Evolutionary conservation across 176 grass and related monocot species (phyloP).

Genomic region (Aegilops bicornis): DNA sequence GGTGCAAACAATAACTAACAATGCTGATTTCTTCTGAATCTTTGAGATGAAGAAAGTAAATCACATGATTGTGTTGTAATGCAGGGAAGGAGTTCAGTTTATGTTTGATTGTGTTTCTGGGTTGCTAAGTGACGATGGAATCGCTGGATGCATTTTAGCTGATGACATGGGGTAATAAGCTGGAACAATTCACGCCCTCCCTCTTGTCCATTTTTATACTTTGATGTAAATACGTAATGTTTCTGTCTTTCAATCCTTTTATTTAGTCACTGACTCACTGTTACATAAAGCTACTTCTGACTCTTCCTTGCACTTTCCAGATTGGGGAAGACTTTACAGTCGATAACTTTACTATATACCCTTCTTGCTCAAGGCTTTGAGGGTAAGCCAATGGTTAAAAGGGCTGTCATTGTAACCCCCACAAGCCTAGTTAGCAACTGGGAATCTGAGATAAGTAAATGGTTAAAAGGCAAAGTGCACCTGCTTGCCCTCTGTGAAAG

Average conservation of each 20-base stretch:
- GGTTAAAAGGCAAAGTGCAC: constrained; percentile 72
- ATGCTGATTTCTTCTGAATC: constrained; percentile 3
- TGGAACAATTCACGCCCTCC: neutral
- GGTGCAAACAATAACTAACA: neutral
- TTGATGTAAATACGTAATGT: neutral
- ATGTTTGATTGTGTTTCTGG: constrained; percentile 99
- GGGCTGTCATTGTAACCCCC: constrained; percentile 76
- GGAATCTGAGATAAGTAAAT: constrained; percentile 96
- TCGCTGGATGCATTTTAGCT: constrained; percentile 95
- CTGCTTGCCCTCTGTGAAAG: constrained; percentile 93
- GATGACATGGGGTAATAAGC: constrained; percentile 97
- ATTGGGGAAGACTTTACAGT: constrained; percentile 96
- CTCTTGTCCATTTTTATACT: constrained; percentile 2
- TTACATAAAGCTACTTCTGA: constrained; percentile 19
- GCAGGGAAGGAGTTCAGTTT: constrained; percentile 98
- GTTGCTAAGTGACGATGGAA: constrained; percentile 72
- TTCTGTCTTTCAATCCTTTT: constrained; percentile 15
- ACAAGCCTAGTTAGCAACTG: constrained; percentile 98
- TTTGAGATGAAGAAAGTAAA: constrained; percentile 19
- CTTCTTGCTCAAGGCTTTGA: constrained; percentile 91
- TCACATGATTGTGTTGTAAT: constrained; percentile 43
- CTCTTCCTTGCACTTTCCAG: constrained; percentile 43
- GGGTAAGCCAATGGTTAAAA: constrained; percentile 91
- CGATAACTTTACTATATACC: constrained; percentile 87
- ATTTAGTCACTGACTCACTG: constrained; percentile 13